Evolutionary conservation across 768 basidiomycete species (phyloP).

Genomic region (Pulveroboletus sp.): DNA sequence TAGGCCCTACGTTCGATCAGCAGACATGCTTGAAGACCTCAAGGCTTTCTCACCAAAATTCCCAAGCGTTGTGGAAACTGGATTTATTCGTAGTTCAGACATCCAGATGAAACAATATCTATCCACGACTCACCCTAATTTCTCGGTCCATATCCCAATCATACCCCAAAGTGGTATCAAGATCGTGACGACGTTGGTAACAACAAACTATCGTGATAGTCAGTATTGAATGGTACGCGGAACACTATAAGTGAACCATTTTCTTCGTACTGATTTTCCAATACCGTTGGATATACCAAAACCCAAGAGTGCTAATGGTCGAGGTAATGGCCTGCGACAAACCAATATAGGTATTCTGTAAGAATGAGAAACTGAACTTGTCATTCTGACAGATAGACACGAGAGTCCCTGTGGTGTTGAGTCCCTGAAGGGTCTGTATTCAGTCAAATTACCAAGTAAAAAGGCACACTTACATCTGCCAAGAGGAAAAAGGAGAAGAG

Average conservation of each 20-base stretch:
- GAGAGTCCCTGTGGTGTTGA: slow-evolving; percentile 78
- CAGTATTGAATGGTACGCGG: not conserved
- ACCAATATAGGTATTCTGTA: slow-evolving; percentile 78
- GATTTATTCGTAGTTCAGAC: not conserved
- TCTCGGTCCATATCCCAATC: slow-evolving; percentile 80
- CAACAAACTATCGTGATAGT: slow-evolving; percentile 52
- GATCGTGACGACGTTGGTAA: slow-evolving; percentile 75
- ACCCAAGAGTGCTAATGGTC: slow-evolving; percentile 67
- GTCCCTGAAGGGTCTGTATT: slow-evolving; percentile 44
- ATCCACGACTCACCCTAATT: slow-evolving; percentile 54
- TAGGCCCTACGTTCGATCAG: slow-evolving; percentile 67
- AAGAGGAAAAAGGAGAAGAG: slow-evolving; percentile 76
- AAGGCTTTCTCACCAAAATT: slow-evolving; percentile 64
- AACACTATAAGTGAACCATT: slow-evolving; percentile 56
- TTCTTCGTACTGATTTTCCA: slow-evolving; percentile 79
- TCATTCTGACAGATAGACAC: slow-evolving; percentile 78
- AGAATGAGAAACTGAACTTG: slow-evolving; percentile 77
- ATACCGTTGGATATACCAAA: slow-evolving; percentile 81
- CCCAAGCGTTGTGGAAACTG: slow-evolving; percentile 80
- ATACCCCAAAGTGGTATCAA: slow-evolving; percentile 84
- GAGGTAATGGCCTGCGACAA: slow-evolving; percentile 75
- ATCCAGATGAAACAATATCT: not conserved
- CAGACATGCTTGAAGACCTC: too few species aligned
- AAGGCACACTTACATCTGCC: slow-evolving; percentile 54
- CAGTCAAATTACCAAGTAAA: too few species aligned